phyloP scores from a whole-genome alignment of 2,329 filamentous ascomycete species.

The Davidsoniella neocaledoniae region DNA sequence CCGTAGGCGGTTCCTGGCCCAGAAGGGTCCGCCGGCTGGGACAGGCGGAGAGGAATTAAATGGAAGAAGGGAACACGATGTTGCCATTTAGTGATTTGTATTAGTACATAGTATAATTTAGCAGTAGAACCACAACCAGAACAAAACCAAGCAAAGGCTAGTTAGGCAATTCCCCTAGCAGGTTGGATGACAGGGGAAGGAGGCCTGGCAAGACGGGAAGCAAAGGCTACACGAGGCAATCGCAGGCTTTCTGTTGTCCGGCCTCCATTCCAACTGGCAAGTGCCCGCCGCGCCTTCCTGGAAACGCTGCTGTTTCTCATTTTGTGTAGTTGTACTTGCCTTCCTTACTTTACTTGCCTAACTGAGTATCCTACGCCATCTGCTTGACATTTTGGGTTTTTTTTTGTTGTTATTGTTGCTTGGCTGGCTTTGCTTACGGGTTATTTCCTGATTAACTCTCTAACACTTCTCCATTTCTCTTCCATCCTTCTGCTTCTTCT shows the following conservation, averaged over 20 bases:
- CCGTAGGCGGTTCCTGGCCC: no score
- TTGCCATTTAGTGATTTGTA: no score
- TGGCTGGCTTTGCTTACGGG: constrained; percentile 16
- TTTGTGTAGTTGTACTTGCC: constrained; percentile 18
- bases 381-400: constrained; percentile 12
- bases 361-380: constrained; percentile 14
- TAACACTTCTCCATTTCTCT: constrained; percentile 16
- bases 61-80: background rate
- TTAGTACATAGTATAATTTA: no score
- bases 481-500: no score
- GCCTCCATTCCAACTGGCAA: constrained; percentile 3
- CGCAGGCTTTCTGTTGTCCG: background rate
- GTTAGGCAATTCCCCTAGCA: no score
- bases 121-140: background rate
- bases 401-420: no score
- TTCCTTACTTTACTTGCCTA: constrained; percentile 13
- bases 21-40: no score
- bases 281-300: constrained; percentile 2
- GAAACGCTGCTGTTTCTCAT: background rate
- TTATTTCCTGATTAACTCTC: background rate
- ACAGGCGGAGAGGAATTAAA: background rate
- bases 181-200: no score
- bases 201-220: no score
- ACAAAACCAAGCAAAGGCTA: background rate
- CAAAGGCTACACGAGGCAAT: no score